phyloP scores from a whole-genome alignment of 2,329 filamentous ascomycete species.

The Lojkania enalia region DNA sequence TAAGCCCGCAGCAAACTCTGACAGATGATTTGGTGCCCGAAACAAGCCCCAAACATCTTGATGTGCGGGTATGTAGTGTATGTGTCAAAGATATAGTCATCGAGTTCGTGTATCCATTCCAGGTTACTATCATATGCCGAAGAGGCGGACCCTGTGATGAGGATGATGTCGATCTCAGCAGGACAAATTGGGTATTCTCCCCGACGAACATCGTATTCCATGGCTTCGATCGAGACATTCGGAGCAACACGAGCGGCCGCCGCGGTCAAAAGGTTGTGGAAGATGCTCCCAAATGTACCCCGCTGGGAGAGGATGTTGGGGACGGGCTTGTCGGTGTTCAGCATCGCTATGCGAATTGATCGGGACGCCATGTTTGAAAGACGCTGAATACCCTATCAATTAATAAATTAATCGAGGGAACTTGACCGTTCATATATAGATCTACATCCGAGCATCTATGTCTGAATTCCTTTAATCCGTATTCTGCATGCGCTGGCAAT shows the following conservation, averaged over 20 bases:
- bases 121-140: conserved; percentile 36
- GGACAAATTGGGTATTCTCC: conserved; percentile 41
- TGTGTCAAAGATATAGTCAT: conserved; percentile 34
- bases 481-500: too few relatives aligned
- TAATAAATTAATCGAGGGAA: too few relatives aligned
- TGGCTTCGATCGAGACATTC: conserved; percentile 26
- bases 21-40: conserved; percentile 50
- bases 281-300: conserved; percentile 36
- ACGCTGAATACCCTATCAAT: too few relatives aligned
- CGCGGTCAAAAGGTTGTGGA: conserved; percentile 27
- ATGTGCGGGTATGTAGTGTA: conserved; percentile 37
- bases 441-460: too few relatives aligned
- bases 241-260: conserved; percentile 19
- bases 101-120: conserved; percentile 30
- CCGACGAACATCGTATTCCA: conserved; percentile 42
- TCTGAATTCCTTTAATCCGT: too few relatives aligned
- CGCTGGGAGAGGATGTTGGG: conserved; percentile 21
- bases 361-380: conserved; percentile 3
- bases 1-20: conserved; percentile 40
- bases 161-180: conserved; percentile 40
- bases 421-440: too few relatives aligned
- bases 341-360: conserved; percentile 27
- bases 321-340: conserved; percentile 38
- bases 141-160: conserved; percentile 46
- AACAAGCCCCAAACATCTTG: conserved; percentile 51